Percentiles rank a stretch among this genome's conserved stretches.
Evolutionary conservation across 1,284 basidiomycete genomes (phyloP).

Genomic region (Ustilago shanxiensis): DNA sequence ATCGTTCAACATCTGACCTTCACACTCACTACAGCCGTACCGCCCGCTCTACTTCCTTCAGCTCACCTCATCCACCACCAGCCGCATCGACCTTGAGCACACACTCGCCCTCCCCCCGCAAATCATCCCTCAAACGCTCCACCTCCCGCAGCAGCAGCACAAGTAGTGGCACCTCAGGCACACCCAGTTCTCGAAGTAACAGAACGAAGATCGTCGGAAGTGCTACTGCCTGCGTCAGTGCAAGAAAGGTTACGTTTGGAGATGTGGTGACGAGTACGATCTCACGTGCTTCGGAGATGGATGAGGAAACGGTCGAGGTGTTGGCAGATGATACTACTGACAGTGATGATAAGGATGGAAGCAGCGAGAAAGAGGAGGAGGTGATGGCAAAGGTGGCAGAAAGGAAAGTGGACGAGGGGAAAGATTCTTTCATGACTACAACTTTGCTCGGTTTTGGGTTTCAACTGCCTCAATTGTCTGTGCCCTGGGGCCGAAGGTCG

Average conservation of each 20-base stretch:
- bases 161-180: not conserved
- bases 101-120: not conserved
- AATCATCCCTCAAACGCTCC: constrained; percentile 1
- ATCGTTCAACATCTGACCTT: not conserved
- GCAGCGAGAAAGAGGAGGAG: not conserved
- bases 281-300: not conserved
- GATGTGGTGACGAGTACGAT: not conserved
- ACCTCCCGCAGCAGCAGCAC: not conserved
- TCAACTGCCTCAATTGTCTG: not conserved
- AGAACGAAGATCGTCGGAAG: not conserved
- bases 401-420: not conserved
- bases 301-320: not conserved
- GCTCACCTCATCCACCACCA: not conserved
- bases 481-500: not conserved
- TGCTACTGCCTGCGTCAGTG: not conserved
- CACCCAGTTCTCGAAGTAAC: not conserved
- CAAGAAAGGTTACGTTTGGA: not conserved
- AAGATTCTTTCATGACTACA: not conserved
- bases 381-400: too few species aligned
- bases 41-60: not conserved
- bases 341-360: not conserved
- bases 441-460: not conserved
- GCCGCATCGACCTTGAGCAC: not conserved
- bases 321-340: not conserved
- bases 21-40: not conserved